Conservation (phyloP, 1,284 basidiomycete species). For the Xerocomus amazonicus region DNA sequence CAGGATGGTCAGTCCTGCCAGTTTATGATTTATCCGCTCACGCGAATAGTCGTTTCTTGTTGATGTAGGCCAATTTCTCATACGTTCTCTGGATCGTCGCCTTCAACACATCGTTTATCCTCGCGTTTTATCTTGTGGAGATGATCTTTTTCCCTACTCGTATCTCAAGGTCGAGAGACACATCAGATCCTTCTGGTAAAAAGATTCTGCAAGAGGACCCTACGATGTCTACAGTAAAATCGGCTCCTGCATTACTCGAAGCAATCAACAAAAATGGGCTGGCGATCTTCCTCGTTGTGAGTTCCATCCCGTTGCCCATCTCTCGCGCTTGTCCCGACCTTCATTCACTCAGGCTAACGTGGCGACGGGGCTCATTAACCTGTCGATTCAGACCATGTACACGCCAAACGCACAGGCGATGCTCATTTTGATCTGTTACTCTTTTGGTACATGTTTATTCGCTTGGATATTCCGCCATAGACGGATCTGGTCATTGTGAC, state of each 20-base stretch:
- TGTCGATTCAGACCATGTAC: constrained; percentile 84
- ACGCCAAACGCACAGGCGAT: constrained; percentile 56
- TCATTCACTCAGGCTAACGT: constrained; percentile 69
- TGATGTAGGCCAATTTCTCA: constrained; percentile 72
- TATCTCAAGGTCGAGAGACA: constrained; percentile 29
- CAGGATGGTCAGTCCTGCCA: constrained; percentile 56
- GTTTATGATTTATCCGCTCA: background rate
- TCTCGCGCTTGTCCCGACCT: background rate
- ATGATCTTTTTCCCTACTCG: constrained; percentile 57
- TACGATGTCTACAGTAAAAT: constrained; percentile 14
- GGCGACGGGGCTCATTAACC: constrained; percentile 81
- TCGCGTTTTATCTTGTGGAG: constrained; percentile 80
- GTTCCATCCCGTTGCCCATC: constrained; percentile 48
- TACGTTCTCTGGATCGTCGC: constrained; percentile 91
- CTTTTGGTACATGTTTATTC: constrained; percentile 50
- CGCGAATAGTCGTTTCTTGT: background rate
- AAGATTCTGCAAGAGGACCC: constrained; percentile 29
- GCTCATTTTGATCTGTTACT: constrained; percentile 64
- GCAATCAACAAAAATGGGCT: constrained; percentile 84
- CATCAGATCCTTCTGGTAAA: constrained; percentile 32
- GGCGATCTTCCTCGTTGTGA: constrained; percentile 75
- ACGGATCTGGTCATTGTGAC: constrained; percentile 23
- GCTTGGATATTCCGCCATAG: constrained; percentile 50
- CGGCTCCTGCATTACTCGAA: constrained; percentile 63
- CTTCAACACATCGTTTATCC: constrained; percentile 85